Conservation (phyloP, 306 rosid genomes). For the Senna tora region DNA sequence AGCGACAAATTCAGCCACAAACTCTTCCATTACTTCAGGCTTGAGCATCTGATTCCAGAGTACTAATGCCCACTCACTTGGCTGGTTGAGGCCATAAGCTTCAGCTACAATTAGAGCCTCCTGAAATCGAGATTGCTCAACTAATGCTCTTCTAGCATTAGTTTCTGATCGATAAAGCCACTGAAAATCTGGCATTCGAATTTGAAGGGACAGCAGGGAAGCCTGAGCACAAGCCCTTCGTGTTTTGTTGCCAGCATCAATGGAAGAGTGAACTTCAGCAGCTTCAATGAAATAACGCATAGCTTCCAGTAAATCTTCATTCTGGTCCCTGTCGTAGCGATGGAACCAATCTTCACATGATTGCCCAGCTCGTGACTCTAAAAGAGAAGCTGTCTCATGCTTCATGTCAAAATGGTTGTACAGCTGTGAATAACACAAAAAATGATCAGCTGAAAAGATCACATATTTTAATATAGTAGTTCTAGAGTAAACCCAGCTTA, state of each 20-base stretch:
- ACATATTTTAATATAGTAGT: constrained; percentile 4
- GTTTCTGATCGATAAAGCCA: constrained; percentile 87
- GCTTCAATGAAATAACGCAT: constrained; percentile 97
- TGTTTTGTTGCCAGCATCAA: constrained; percentile 97
- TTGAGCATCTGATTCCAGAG: constrained; percentile 98
- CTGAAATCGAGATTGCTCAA: constrained; percentile 94
- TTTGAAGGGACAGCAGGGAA: constrained; percentile 89
- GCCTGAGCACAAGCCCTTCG: constrained; percentile 91
- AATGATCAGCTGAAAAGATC: constrained; percentile 4
- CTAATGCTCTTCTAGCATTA: constrained; percentile 82
- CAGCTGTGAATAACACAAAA: constrained; percentile 56
- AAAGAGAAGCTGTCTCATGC: constrained; percentile 90
- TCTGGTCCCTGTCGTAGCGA: constrained; percentile 81
- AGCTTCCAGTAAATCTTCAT: constrained; percentile 86
- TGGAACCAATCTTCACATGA: constrained; percentile 76
- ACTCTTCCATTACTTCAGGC: constrained; percentile 92
- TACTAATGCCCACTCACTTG: constrained; percentile 95
- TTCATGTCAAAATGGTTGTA: constrained; percentile 97
- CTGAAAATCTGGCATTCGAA: constrained; percentile 91
- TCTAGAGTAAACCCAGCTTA: constrained; percentile 33
- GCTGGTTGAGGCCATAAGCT: constrained; percentile 96
- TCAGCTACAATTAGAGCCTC: constrained; percentile 96
- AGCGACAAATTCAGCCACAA: constrained; percentile 89
- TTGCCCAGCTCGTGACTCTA: constrained; percentile 87
- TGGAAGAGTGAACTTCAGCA: constrained; percentile 92